Evolutionary conservation across 2,329 filamentous ascomycete species (phyloP), one percentile per base, ranked within the genome.

Genomic region (Aspergillus phoenicis): DNA sequence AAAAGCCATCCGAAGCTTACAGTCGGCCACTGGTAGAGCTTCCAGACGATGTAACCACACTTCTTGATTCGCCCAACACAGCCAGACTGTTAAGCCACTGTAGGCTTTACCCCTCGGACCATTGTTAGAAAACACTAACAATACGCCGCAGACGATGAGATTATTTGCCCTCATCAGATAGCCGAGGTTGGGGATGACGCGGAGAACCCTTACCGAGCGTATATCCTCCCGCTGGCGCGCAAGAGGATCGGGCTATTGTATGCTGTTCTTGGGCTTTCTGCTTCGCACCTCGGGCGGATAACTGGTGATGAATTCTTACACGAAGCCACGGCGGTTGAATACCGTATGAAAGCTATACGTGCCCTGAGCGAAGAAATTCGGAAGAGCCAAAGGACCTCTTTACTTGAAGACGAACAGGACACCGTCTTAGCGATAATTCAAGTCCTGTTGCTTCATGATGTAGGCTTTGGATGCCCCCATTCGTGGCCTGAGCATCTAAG

Each of bases 151-250:
- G 71, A 73, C 51, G 71, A 73, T 55, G 60, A 55, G 4, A 49
- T 69, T 6, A 70, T 73, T 38, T 73, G 70, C 43, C 68, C 70
- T 4, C 71, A 73, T 59, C 71, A 73, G 48, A 68, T 73, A 8
- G 70, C 71, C 0, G 70, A 69, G 47, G 61, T 66, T 17, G 63
- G 66, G 4, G 58, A 65, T 36, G 57, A 55, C 5, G 49, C 38
- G 3, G 64, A 70, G n/a, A 73, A 73, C 22, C 71, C 71, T 2
- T 73, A 73, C 55, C 64, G 70, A 45, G 58, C 64, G 5, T 73
- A 72, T 60, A 68, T 73, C 20, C 53, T 73, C 8, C 69, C 71
- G 2, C 55, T 73, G 24, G 71, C 71, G 26, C 66, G 69, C 30
- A 66, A 71, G 22, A 70, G 72, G 39, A 65, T 71, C 5, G 68